Conservation (phyloP, 78 protist species). For the Polysphondylium violaceum region DNA sequence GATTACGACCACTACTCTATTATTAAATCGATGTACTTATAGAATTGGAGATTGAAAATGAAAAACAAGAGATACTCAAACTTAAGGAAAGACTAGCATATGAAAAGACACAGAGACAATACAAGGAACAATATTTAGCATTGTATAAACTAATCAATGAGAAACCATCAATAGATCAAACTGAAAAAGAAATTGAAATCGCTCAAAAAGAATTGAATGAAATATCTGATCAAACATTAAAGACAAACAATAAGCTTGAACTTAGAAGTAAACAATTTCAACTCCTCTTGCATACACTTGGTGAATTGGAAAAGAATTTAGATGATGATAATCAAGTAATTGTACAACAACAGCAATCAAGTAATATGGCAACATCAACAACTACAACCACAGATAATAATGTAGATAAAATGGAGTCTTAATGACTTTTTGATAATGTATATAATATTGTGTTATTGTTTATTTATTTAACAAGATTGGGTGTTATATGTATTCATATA, state of each 20-base stretch:
- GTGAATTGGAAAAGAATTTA: constrained; percentile 64
- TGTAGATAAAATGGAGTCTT: too few species aligned
- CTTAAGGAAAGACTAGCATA: constrained; percentile 40
- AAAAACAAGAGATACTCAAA: constrained; percentile 40
- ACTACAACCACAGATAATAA: neutral
- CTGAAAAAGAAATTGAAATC: constrained; percentile 60
- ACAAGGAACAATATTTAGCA: constrained; percentile 74
- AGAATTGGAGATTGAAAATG: constrained; percentile 61
- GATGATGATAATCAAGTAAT: constrained; percentile 3
- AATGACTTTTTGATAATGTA: too few species aligned
- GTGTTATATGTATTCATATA: too few species aligned
- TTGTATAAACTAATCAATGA: constrained; percentile 64
- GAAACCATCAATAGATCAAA: constrained; percentile 52
- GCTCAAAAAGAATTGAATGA: constrained; percentile 65
- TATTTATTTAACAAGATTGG: too few species aligned
- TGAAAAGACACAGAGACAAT: constrained; percentile 73
- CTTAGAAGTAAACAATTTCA: constrained; percentile 71
- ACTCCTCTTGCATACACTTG: constrained; percentile 48
- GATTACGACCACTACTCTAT: neutral
- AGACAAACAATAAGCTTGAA: constrained; percentile 54
- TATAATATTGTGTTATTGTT: too few species aligned
- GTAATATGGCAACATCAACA: neutral
- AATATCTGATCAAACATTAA: constrained; percentile 1
- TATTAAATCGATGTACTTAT: neutral
- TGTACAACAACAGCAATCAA: constrained; percentile 5